phyloP scores from a whole-genome alignment of 2,329 filamentous ascomycete genomes.

The Parascedosporium putredinis region DNA sequence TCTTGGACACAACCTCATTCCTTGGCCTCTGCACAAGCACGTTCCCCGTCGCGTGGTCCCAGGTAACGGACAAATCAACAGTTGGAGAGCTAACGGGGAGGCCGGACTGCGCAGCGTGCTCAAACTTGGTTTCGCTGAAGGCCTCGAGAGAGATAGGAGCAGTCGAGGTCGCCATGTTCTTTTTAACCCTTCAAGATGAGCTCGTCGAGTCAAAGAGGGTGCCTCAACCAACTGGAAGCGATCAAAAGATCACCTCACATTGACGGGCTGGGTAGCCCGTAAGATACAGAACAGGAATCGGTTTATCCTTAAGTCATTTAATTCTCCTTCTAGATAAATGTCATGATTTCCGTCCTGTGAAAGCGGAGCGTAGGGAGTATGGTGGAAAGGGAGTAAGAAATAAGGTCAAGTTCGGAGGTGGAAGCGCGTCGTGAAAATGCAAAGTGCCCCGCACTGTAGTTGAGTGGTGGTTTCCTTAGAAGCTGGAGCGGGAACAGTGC shows the following conservation, averaged over 20 bases:
- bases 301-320: no score
- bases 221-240: no score
- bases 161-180: constrained; percentile 15
- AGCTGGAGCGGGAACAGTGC: background rate
- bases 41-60: constrained; percentile 54
- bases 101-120: constrained; percentile 40
- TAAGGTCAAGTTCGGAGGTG: background rate
- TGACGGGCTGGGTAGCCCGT: no score
- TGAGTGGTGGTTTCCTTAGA: no score
- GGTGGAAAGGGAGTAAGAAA: background rate
- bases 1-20: constrained; percentile 53
- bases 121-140: constrained; percentile 47
- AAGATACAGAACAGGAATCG: no score
- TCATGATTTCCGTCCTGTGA: no score
- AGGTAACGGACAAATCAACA: constrained; percentile 70
- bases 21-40: constrained; percentile 71
- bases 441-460: background rate
- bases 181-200: no score
- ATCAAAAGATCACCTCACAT: no score
- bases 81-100: constrained; percentile 70
- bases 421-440: background rate
- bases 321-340: no score
- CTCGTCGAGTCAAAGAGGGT: no score
- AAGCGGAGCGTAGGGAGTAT: background rate
- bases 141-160: constrained; percentile 29